Evolutionary conservation across 2,329 filamentous ascomycete species (phyloP).

Genomic region (Davidsoniella neocaledoniae): DNA sequence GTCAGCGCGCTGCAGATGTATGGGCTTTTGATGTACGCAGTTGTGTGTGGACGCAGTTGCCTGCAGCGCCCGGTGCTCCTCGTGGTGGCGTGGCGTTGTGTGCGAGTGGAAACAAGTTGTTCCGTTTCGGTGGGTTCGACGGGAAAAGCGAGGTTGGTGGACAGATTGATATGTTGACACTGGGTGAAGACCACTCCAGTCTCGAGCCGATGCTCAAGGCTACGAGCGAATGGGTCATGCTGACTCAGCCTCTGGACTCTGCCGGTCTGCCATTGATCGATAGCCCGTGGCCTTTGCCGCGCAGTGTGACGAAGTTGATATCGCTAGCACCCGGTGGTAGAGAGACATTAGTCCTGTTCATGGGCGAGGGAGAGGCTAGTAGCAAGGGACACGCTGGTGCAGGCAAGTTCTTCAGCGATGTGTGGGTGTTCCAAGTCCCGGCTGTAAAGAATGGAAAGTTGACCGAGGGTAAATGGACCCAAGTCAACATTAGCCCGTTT

Average conservation of each 20-base stretch:
- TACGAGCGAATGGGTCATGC: slow-evolving; percentile 37
- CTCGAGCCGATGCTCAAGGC: slow-evolving; percentile 35
- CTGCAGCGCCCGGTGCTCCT: slow-evolving; percentile 47
- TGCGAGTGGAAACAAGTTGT: slow-evolving; percentile 46
- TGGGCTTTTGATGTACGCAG: slow-evolving; percentile 60
- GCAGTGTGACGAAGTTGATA: slow-evolving; percentile 31
- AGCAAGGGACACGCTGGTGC: slow-evolving; percentile 31
- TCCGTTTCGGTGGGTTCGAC: slow-evolving; percentile 68
- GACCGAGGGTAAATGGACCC: slow-evolving; percentile 42
- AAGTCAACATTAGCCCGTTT: slow-evolving; percentile 28
- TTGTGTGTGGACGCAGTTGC: slow-evolving; percentile 49
- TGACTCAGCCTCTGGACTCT: slow-evolving; percentile 22
- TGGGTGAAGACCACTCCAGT: slow-evolving; percentile 32
- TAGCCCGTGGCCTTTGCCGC: slow-evolving; percentile 6
- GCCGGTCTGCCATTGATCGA: background rate
- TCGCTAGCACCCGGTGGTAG: slow-evolving; percentile 41
- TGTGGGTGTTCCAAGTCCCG: slow-evolving; percentile 47
- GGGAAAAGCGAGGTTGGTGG: slow-evolving; percentile 54
- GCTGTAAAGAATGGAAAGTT: slow-evolving; percentile 32
- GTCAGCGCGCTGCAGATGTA: slow-evolving; percentile 46
- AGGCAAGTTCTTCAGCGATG: slow-evolving; percentile 39
- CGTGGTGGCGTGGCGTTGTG: slow-evolving; percentile 54
- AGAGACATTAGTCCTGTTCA: slow-evolving; percentile 44
- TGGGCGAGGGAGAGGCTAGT: slow-evolving; percentile 39
- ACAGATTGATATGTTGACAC: slow-evolving; percentile 47